A percentile compares a stretch with the other conserved stretches of the same genome.
Conservation (phyloP, 768 basidiomycete genomes). For the Naematelia aurantialba region DNA sequence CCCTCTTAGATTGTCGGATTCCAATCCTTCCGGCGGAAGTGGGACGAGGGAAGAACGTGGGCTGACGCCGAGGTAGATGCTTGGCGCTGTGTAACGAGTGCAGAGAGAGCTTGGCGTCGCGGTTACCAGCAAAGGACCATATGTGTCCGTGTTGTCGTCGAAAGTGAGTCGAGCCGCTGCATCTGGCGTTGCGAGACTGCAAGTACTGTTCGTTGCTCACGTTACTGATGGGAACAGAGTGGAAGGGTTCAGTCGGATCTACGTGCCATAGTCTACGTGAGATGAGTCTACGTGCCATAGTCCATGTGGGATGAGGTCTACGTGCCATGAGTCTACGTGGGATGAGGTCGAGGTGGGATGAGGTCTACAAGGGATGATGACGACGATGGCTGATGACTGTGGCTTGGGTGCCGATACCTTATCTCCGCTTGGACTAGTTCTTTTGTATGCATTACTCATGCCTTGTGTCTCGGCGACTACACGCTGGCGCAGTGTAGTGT, state of each 20-base stretch:
- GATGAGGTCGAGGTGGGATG: too few relatives aligned
- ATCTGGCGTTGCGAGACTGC: not conserved
- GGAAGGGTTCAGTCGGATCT: conserved; percentile 43
- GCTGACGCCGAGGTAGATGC: conserved; percentile 12
- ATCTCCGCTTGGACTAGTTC: not conserved
- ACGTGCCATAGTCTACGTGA: conserved; percentile 26
- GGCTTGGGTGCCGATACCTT: too few relatives aligned
- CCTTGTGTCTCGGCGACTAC: not conserved
- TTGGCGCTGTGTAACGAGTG: conserved; percentile 45
- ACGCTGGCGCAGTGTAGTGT: too few relatives aligned
- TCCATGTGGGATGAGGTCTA: too few relatives aligned
- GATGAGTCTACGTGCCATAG: too few relatives aligned
- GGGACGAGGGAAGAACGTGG: too few relatives aligned
- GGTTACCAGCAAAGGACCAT: conserved; percentile 40
- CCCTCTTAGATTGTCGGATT: too few relatives aligned
- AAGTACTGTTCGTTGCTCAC: not conserved
- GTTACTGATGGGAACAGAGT: conserved; percentile 21
- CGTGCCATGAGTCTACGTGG: too few relatives aligned
- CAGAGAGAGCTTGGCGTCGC: conserved; percentile 38
- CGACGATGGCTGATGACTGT: too few relatives aligned
- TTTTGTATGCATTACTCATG: not conserved
- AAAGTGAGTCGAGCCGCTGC: conserved; percentile 9
- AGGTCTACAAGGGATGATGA: too few relatives aligned
- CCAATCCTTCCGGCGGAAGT: too few relatives aligned
- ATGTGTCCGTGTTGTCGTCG: conserved; percentile 35